Base-by-base conservation (phyloP, 148 eudicot genomes). In the Tetragonia tetragonoides region DNA sequence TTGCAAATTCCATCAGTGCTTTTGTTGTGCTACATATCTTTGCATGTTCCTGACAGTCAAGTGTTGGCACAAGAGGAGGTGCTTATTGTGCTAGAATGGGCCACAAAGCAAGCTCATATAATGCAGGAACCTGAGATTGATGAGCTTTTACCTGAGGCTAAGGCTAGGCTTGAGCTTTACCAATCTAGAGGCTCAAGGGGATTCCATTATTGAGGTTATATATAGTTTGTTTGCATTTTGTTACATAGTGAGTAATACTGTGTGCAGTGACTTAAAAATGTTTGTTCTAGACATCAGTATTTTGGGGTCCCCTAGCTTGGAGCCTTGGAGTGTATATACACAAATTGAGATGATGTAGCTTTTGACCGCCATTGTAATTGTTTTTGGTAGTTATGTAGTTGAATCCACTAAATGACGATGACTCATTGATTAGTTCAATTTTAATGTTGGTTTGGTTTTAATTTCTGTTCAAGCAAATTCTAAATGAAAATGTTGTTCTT, bases 171-270 rank as follows among this genome's bases (percentile, higher is more conserved):
- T 70, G 94, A 90, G 54, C 85, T 93, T 66, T 93, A 90, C 78
- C 97, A 93, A 68, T 88, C 94, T 0, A 88, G 98, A 83, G 90
- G 86, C 1, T 83, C 93, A 34, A 87, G 86, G 83, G 88, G 89
- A 6, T 87, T 79, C 68, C 68, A 70, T 28, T 83, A 64, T 77
- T 76, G 41, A 23, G 40, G 53, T 63, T 41, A 34, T 5, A 9
- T 21, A 69, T 10, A 66, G 20, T 47, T 4, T 8, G 11, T 20
- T 20, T 28, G 34, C 34, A 28, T 3, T 54, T 34, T 16, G 37
- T 34, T 77, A 78, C 54, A 70, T 67, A 28, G 34, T 28, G 66
- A 10, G 28, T 56, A 18, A 21, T 53, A 54, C 6, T 28, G 21
- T 65, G 67, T 38, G 54, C 37, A 66, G 17, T 34, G 34, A 28